Conservation (phyloP, 768 basidiomycete species). For the Boletus sp. region DNA sequence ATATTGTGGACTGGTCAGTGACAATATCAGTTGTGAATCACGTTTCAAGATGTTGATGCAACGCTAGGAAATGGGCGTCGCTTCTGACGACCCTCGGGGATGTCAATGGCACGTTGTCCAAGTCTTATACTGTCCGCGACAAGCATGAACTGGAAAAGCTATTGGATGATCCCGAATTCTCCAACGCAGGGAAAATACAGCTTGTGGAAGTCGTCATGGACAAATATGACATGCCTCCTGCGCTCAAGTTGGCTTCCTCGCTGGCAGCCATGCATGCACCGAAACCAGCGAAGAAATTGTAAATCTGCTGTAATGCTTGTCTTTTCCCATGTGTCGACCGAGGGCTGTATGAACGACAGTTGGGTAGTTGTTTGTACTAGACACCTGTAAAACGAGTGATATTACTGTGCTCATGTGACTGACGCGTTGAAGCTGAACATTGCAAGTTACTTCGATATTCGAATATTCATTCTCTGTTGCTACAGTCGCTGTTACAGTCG, state of each 20-base stretch:
- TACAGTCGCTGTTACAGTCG: not conserved
- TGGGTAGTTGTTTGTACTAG: not conserved
- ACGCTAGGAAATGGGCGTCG: conserved; percentile 57
- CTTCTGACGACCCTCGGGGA: conserved; percentile 61
- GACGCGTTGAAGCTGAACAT: no score
- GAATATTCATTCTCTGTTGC: no score
- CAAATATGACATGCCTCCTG: conserved; percentile 66
- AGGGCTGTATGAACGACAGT: not conserved
- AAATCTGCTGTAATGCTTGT: not conserved
- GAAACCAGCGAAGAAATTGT: conserved; percentile 21
- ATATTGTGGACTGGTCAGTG: conserved; percentile 70
- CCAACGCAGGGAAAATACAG: conserved; percentile 63
- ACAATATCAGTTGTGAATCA: not conserved
- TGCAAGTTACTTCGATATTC: not conserved
- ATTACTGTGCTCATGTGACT: no score
- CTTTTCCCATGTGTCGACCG: not conserved
- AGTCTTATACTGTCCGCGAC: conserved; percentile 65
- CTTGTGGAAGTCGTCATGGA: conserved; percentile 81
- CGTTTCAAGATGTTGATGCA: not conserved
- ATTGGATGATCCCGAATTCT: conserved; percentile 63
- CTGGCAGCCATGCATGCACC: conserved; percentile 16
- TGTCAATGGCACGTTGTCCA: conserved; percentile 43
- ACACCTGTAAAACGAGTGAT: not conserved
- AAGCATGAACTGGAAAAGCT: conserved; percentile 67
- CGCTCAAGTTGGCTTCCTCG: conserved; percentile 53